phyloP scores from a whole-genome alignment of 352 stramenopile genomes.

The Phytopythium vexans region DNA sequence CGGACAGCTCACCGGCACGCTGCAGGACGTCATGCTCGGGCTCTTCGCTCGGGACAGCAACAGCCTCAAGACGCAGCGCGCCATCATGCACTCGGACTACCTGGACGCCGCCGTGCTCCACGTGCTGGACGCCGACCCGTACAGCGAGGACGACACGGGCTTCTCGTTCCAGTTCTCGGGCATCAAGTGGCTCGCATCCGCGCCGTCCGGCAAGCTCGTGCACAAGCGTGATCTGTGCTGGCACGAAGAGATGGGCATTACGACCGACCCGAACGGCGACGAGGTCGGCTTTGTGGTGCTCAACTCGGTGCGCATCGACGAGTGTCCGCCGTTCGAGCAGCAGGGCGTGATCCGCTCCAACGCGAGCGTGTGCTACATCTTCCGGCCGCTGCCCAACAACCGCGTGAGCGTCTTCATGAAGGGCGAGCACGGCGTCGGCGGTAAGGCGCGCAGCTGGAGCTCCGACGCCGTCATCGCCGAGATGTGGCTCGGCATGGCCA shows the following conservation, averaged over 20 bases:
- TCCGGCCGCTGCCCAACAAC: slow-evolving; percentile 44
- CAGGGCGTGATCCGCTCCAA: slow-evolving; percentile 49
- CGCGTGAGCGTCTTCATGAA: slow-evolving; percentile 63
- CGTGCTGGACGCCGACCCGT: slow-evolving; percentile 50
- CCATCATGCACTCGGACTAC: slow-evolving; percentile 59
- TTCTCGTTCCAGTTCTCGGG: slow-evolving; percentile 54
- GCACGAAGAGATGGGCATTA: slow-evolving; percentile 57
- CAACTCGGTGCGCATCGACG: slow-evolving; percentile 44
- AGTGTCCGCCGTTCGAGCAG: slow-evolving; percentile 57
- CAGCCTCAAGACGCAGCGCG: slow-evolving; percentile 53
- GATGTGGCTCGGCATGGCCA: slow-evolving; percentile 57
- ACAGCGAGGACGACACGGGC: slow-evolving; percentile 43
- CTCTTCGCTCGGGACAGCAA: slow-evolving; percentile 46
- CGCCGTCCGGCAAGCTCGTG: slow-evolving; percentile 43
- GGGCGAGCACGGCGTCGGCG: slow-evolving; percentile 44
- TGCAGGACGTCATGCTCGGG: slow-evolving; percentile 63
- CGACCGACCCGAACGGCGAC: slow-evolving; percentile 38
- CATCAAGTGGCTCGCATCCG: slow-evolving; percentile 59
- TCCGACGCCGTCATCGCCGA: slow-evolving; percentile 49
- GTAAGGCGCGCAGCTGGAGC: slow-evolving; percentile 58
- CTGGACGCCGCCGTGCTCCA: slow-evolving; percentile 56
- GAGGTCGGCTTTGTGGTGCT: slow-evolving; percentile 64
- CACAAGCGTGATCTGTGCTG: slow-evolving; percentile 69
- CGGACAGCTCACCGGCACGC: slow-evolving; percentile 40
- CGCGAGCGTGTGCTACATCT: slow-evolving; percentile 63